Conservation (phyloP, 768 basidiomycete species). For the Termitomyces sp. region DNA sequence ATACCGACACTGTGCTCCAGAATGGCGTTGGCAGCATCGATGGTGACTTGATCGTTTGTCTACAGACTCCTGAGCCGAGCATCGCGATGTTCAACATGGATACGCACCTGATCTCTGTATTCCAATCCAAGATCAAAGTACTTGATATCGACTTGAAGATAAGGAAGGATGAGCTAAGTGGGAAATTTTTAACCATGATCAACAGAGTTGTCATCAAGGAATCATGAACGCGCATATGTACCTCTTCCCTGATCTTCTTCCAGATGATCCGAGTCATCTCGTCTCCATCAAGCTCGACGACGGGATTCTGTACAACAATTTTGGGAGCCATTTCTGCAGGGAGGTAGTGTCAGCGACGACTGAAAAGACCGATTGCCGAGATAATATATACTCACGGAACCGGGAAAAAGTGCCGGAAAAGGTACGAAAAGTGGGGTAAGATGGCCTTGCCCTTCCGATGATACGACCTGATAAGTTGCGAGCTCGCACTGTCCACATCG, state of each 20-base stretch:
- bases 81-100: neutral
- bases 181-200: neutral
- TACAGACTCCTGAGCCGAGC: conserved; percentile 19
- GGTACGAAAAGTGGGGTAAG: conserved; percentile 11
- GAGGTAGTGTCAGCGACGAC: neutral
- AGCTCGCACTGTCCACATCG: conserved; percentile 13
- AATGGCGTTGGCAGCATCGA: conserved; percentile 93
- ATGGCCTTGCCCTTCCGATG: conserved; percentile 3
- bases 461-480: conserved; percentile 13
- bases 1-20: conserved; percentile 93
- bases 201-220: neutral
- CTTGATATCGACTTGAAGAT: conserved; percentile 93
- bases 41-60: conserved; percentile 92
- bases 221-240: conserved; percentile 25
- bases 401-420: conserved; percentile 14
- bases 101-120: conserved; percentile 74
- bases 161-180: conserved; percentile 88
- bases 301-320: conserved; percentile 81
- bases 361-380: conserved; percentile 6
- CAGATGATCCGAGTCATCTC: conserved; percentile 99
- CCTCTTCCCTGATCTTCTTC: conserved; percentile 97
- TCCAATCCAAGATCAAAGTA: conserved; percentile 98
- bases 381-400: conserved; percentile 13
- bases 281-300: conserved; percentile 95
- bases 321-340: conserved; percentile 36